Base-by-base conservation (phyloP, 352 stramenopile genomes). In the Peronospora belbahrii region DNA sequence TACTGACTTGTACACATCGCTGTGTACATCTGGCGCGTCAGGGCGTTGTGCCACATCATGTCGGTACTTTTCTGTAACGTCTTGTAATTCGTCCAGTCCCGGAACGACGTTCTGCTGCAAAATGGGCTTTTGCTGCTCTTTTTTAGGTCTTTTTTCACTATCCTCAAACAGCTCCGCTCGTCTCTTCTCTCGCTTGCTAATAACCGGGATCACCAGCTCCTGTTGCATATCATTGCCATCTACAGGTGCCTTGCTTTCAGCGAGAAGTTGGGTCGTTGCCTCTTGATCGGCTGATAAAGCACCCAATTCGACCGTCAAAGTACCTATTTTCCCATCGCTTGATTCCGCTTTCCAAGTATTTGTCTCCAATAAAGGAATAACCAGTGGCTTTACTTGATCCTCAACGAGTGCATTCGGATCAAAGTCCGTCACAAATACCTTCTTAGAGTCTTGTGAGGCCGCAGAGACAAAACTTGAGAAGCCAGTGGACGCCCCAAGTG, bases 31-130 rank as follows among this genome's bases (percentile, higher is more conserved):
- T 9, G 89, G 56, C 28, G 83, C 87, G 2, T 94, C 74, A 0
- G 88, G 83, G 0, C 85, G 75, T 37, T 80, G 42, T 17, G 78
- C 67, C 7, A 97, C 62, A 46, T 96, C 85, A 24, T 86, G 72
- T 9, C 84, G 64, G 52, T 89, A 91, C 47, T 95, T 85, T 15
- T 93, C 72, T 36, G 76, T 79, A 32, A 95, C 69, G 47, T 89
- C 75, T 15, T 61, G 59, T 17, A 92, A 54, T 17, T 63, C 50
- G 27, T 87, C 71, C 33, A 89, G 62, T 6, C 77, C 80, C 0
- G 77, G 77, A 10, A 92, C 70, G 4, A 48, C 70, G 45, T 92
- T 92, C 39, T 87, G 73, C 36, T 74, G 67, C 11, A 92, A 56
- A 50, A 92, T 86, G 19, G 80, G 80, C 41, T 63, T 69, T 30